A percentile compares a stretch with the other conserved stretches of the same genome.
phyloP scores from a whole-genome alignment of 1,284 basidiomycete genomes.

The Trametes pubescens region DNA sequence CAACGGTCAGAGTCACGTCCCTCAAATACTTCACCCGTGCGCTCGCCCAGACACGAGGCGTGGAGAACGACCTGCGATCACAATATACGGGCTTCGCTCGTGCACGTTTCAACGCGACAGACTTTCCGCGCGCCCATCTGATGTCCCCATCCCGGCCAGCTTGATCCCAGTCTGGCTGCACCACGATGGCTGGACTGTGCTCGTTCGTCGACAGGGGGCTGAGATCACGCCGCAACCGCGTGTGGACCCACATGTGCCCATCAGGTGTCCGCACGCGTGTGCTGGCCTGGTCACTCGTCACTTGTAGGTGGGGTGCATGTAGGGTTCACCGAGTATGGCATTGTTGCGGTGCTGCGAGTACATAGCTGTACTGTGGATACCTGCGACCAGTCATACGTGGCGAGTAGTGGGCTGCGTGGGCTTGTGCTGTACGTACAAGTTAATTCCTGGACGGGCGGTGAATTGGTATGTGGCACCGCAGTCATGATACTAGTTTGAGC shows the following conservation, averaged over 20 bases:
- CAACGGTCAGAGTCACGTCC: not conserved
- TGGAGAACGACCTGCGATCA: not conserved
- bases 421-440: no score
- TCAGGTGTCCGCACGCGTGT: conserved; percentile 5
- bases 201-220: not conserved
- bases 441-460: no score
- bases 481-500: no score
- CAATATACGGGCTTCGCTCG: not conserved
- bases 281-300: not conserved
- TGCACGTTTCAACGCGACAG: not conserved
- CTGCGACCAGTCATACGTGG: no score
- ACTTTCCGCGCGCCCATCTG: not conserved
- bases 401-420: no score
- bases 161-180: not conserved
- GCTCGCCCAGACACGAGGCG: not conserved
- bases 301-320: not conserved
- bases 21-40: not conserved
- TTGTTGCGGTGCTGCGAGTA: not conserved
- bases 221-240: not conserved
- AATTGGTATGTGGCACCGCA: no score
- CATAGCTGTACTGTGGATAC: no score
- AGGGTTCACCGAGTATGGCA: not conserved
- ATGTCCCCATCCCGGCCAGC: not conserved
- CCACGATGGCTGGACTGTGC: not conserved
- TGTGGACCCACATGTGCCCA: conserved; percentile 22